These are phyloP conservation scores for Corchorus olitorius DNA, from an alignment of 345 rosid genomes.

Conservation along the genomic window DNA sequence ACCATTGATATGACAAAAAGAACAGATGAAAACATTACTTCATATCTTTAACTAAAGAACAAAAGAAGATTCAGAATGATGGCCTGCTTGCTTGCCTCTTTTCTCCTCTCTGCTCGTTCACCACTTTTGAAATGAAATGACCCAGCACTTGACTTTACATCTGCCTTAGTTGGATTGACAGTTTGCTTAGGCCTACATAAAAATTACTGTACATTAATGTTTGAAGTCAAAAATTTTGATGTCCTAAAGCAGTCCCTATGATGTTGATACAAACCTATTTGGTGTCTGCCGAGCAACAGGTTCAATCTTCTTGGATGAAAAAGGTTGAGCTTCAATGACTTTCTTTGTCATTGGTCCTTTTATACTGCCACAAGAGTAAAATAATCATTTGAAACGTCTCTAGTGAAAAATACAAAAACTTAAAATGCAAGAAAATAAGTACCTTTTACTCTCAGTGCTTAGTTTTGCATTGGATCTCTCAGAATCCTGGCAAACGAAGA, in stretches of 20 bases:
- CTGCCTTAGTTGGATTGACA: conserved; percentile 42
- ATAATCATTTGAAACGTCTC: conserved; percentile 13
- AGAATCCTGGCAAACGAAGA: conserved; percentile 39
- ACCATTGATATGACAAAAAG: conserved; percentile 1
- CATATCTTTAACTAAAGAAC: background rate
- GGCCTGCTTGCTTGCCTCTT: conserved; percentile 54
- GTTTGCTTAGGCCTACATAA: conserved; percentile 48
- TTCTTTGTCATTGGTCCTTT: conserved; percentile 48
- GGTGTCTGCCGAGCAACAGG: conserved; percentile 37
- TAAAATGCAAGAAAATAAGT: conserved; percentile 22
- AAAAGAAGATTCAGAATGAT: background rate
- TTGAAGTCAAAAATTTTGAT: background rate
- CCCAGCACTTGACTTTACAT: conserved; percentile 38
- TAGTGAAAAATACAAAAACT: conserved; percentile 10
- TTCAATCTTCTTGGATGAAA: conserved; percentile 41
- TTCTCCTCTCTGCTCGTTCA: conserved; percentile 81
- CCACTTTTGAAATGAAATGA: conserved; percentile 61
- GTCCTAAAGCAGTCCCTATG: background rate
- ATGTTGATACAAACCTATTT: conserved; percentile 46
- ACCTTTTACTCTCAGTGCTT: conserved; percentile 54
- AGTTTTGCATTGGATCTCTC: conserved; percentile 38
- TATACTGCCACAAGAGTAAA: conserved; percentile 41
- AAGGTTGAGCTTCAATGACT: conserved; percentile 40
- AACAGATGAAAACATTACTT: background rate
- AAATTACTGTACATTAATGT: conserved; percentile 20